These are phyloP conservation scores for Mycena maculata DNA, from an alignment of 768 basidiomycete species.

Conservation along the genomic window DNA sequence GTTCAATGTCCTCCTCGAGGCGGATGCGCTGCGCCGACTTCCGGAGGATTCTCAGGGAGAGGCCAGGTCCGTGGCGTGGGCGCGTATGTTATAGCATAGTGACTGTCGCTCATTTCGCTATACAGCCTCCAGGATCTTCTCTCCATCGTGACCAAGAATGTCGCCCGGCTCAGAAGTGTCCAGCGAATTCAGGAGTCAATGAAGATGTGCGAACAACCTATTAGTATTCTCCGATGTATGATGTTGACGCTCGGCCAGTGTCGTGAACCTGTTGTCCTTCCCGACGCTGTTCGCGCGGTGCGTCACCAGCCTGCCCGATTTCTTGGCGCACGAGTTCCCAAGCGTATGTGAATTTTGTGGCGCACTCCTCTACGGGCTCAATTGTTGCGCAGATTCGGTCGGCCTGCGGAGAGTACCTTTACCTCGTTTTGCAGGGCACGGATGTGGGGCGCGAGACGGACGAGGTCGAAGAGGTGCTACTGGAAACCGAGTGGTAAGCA, in stretches of 20 bases:
- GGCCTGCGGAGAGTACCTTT: slow-evolving; percentile 86
- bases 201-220: slow-evolving; percentile 73
- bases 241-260: slow-evolving; percentile 54
- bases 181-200: slow-evolving; percentile 84
- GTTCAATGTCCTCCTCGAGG: slow-evolving; percentile 78
- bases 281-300: slow-evolving; percentile 57
- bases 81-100: background rate
- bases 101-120: slow-evolving; percentile 6
- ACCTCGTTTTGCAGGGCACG: slow-evolving; percentile 77
- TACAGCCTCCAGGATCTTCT: slow-evolving; percentile 67
- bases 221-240: background rate
- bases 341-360: slow-evolving; percentile 60
- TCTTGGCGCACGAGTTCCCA: slow-evolving; percentile 85
- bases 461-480: slow-evolving; percentile 72
- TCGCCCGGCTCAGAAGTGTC: slow-evolving; percentile 81
- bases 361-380: slow-evolving; percentile 28
- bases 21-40: slow-evolving; percentile 66
- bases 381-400: slow-evolving; percentile 70
- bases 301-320: slow-evolving; percentile 61
- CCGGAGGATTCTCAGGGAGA: slow-evolving; percentile 58
- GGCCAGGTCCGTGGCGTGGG: slow-evolving; percentile 57
- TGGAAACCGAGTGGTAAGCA: slow-evolving; percentile 87
- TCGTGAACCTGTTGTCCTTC: slow-evolving; percentile 71
- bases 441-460: slow-evolving; percentile 76
- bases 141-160: slow-evolving; percentile 67